Evolutionary conservation across 2,329 filamentous ascomycete genomes (phyloP).

Genomic region (Thermomyces lanuginosus): DNA sequence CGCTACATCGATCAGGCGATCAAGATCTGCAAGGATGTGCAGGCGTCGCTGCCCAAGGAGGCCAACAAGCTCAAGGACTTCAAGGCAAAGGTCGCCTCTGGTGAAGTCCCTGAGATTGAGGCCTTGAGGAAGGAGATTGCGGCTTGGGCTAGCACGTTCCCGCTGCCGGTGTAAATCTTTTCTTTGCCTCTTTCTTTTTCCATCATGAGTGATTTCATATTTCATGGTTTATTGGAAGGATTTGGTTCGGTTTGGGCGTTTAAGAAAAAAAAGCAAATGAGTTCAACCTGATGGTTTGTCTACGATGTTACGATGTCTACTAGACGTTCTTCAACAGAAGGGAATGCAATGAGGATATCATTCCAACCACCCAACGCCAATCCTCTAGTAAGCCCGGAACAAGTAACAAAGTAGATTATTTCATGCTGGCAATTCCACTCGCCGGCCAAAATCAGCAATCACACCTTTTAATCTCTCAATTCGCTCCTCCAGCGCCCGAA

Average conservation of each 20-base stretch:
- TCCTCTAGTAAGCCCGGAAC: too few species aligned
- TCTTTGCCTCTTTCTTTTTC: too few species aligned
- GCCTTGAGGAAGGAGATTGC: constrained; percentile 78
- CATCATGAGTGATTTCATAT: background rate
- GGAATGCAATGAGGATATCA: background rate
- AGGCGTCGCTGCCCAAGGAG: constrained; percentile 74
- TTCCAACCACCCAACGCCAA: constrained; percentile 1
- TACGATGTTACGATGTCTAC: too few species aligned
- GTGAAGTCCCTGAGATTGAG: constrained; percentile 66
- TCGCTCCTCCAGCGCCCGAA: constrained; percentile 24
- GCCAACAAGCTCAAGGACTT: constrained; percentile 99
- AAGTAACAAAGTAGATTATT: background rate
- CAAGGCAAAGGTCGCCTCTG: constrained; percentile 74
- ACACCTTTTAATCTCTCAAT: constrained; percentile 24
- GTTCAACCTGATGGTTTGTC: constrained; percentile 8
- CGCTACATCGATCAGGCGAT: constrained; percentile 77
- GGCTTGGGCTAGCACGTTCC: constrained; percentile 75
- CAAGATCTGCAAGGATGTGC: constrained; percentile 78
- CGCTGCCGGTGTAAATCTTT: constrained; percentile 47
- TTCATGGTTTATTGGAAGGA: background rate
- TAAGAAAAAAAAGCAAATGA: constrained; percentile 5
- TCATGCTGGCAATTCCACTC: constrained; percentile 10
- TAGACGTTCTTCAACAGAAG: too few species aligned
- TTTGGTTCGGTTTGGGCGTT: constrained; percentile 2
- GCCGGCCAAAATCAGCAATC: constrained; percentile 25